Base-by-base conservation (phyloP, 805 yeast species). In the Candida vartiovaarae region DNA sequence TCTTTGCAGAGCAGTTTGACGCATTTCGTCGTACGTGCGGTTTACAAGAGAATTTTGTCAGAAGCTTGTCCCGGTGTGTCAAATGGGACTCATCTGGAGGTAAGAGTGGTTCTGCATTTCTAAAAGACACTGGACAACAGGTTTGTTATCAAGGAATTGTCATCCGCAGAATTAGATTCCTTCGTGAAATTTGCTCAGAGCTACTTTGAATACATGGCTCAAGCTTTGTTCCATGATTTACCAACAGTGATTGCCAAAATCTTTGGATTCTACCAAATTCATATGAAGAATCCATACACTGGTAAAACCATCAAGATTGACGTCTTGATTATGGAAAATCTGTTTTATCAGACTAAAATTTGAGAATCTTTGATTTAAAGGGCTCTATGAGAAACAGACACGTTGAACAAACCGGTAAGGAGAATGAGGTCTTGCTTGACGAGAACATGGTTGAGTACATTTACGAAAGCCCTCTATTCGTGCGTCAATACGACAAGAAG, bases 391-490 rank as follows among this genome's bases (percentile, higher is more conserved):
- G 99, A 49, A 93, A 93, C 63, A 73, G 99, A 51, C 97, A 91
- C 57, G 99, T 91, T 32, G 84, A 90, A 53, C 96, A 91, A 61
- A 95, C 99, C 0, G 99, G 99, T 6, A 82, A 80, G 57, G 96
- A 84, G 49, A 89, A 93, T 57, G 98, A 93, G 62, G 99, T 93
- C 1, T 66, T 93, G 26, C 65, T 93, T 43, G 99, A 93, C 63
- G 99, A 93, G 56, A 93, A 93, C 59, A 93, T 93, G 99, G 95
- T 93, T 48, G 99, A 93, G 59, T 93, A 88, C 60, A 91, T 95
- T 46, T 93, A 88, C 57, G 99, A 93, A 61, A 83, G 95, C 25
- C 99, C 99, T 0, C 75, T 93, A 32, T 95, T 88, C 69, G 95
- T 93, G 5, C 72, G 91, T 46, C 97, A 91, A 55, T 90, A 89